Conservation (phyloP, 768 basidiomycete genomes). For the Tulasnella sp. region DNA sequence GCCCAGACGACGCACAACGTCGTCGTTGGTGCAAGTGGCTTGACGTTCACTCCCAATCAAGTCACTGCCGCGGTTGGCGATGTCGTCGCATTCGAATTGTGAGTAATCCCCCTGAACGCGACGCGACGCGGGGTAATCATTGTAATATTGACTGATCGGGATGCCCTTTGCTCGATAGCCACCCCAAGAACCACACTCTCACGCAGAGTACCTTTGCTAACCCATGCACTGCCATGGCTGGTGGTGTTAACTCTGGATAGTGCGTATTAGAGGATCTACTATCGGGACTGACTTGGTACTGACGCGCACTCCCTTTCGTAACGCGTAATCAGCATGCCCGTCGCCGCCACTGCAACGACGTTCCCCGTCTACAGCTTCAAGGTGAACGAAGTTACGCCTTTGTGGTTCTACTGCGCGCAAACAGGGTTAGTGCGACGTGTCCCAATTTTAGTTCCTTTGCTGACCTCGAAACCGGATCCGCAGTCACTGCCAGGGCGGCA, state of each 20-base stretch:
- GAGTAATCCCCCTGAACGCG: constrained; percentile 30
- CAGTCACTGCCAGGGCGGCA: constrained; percentile 15
- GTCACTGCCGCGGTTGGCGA: constrained; percentile 35
- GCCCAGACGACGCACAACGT: constrained; percentile 11
- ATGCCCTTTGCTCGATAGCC: constrained; percentile 2
- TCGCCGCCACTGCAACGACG: constrained; percentile 10
- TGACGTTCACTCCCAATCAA: constrained; percentile 36
- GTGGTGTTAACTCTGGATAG: constrained; percentile 15
- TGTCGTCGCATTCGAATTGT: constrained; percentile 39
- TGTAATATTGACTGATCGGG: neutral
- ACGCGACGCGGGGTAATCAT: neutral
- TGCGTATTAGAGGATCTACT: neutral
- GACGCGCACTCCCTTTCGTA: neutral
- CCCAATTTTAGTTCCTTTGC: neutral
- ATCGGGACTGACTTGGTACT: too few relatives aligned
- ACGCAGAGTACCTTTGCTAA: constrained; percentile 38
- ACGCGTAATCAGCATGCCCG: constrained; percentile 5
- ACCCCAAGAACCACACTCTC: constrained; percentile 25
- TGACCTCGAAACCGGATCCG: neutral
- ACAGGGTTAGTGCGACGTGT: neutral
- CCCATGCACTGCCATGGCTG: constrained; percentile 11
- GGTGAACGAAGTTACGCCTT: constrained; percentile 8
- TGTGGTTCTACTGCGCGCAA: constrained; percentile 18
- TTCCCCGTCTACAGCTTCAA: constrained; percentile 16
- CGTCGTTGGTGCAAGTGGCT: constrained; percentile 19